Evolutionary conservation across 495 filamentous ascomycete genomes (phyloP), one percentile per base, ranked within the genome.

Genomic region (Penicillium chermesinum): DNA sequence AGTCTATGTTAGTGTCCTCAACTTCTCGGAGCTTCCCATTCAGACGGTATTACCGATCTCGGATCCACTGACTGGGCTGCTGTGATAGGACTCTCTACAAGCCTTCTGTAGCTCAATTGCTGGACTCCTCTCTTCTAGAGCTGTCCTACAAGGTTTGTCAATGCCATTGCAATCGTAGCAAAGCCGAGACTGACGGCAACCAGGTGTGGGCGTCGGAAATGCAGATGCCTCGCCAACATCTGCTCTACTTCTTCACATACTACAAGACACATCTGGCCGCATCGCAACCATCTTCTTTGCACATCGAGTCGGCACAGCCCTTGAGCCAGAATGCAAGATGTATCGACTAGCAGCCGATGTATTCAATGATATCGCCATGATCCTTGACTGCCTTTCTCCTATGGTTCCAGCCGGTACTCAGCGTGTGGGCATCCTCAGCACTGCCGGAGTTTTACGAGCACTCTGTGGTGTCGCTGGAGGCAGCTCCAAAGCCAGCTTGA

Each of bases 31-130:
- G n/a, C n/a, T n/a, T n/a, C n/a, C n/a, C n/a, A n/a, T n/a, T n/a
- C n/a, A n/a, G n/a, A n/a, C n/a, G n/a, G n/a, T n/a, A n/a, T n/a
- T n/a, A n/a, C n/a, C n/a, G n/a, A 35, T 46, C 33, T 15, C n/a
- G 3, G 10, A 30, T 30, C 10, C 5, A 30, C 25, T 10, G 10
- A 10, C 10, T 30, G 4, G 5, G 25, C 25, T 4, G 10, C 25
- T 8, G n/a, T 17, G 16, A 38, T 16, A 90, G 86, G 93, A 98
- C 74, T 96, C 91, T 0, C 76, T 98, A 5, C 93, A 96, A 69
- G 93, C 93, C 25, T 98, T 98, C 68, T 87, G 88, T 44, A 93
- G 87, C 59, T 93, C 89, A 40, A 95, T 98, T 52, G 89, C 90
- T 3, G 86, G 89, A 2, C 74, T 98, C 7, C 72, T 98, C 27